These are phyloP conservation scores for Fraxinus cuspidata DNA, from an alignment of 257 asterid genomes.

Conservation along the genomic window DNA sequence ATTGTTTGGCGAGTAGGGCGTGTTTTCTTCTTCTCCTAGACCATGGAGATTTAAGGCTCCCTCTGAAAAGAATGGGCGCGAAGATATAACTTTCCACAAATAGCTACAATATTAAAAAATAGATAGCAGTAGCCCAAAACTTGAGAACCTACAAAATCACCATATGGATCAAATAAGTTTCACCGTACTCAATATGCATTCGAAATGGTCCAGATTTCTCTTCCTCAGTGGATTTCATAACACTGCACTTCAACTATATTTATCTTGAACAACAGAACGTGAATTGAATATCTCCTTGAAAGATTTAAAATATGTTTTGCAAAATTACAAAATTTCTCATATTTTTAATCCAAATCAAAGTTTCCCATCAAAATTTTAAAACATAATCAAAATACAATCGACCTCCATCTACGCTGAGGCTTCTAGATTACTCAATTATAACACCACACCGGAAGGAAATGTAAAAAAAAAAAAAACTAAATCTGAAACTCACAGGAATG, in stretches of 20 bases:
- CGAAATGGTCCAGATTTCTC: background rate
- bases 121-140: slow-evolving; percentile 15
- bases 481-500: background rate
- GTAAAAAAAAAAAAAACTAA: background rate
- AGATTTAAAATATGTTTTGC: slow-evolving; percentile 8
- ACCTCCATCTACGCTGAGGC: slow-evolving; percentile 17
- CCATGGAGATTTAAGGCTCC: slow-evolving; percentile 88
- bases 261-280: slow-evolving; percentile 16
- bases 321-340: slow-evolving; percentile 11
- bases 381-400: slow-evolving; percentile 12
- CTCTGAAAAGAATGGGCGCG: slow-evolving; percentile 42
- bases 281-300: background rate
- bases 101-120: slow-evolving; percentile 9
- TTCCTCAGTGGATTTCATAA: slow-evolving; percentile 6
- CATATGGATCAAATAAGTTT: background rate
- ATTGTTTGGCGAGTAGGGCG: slow-evolving; percentile 66
- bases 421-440: slow-evolving; percentile 16
- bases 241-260: background rate
- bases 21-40: slow-evolving; percentile 79
- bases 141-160: slow-evolving; percentile 6
- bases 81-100: slow-evolving; percentile 22
- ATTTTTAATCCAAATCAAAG: background rate
- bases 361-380: slow-evolving; percentile 15
- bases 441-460: background rate
- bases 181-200: slow-evolving; percentile 5